phyloP scores from a whole-genome alignment of 164 flowering plant species.

The Hamamelis virginiana region DNA sequence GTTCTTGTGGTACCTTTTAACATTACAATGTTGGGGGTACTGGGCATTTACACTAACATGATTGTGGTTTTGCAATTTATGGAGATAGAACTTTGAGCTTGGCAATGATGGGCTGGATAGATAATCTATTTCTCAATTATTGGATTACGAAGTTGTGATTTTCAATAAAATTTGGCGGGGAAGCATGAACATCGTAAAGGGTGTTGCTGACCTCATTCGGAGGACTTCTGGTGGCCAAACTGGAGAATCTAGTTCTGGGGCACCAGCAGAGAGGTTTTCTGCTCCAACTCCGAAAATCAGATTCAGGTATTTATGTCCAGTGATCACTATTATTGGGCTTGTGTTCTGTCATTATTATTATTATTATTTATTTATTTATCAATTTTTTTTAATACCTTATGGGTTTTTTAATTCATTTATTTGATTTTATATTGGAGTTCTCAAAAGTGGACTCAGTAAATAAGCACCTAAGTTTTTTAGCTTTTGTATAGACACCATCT shows the following conservation, averaged over 20 bases:
- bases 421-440: not conserved
- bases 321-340: not conserved
- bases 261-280: constrained; percentile 51
- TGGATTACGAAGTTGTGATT: constrained; percentile 17
- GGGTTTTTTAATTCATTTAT: not conserved
- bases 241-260: constrained; percentile 46
- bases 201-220: constrained; percentile 92
- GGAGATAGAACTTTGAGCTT: constrained; percentile 9
- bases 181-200: constrained; percentile 91
- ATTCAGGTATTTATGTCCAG: constrained; percentile 54
- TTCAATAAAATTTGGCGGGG: constrained; percentile 15
- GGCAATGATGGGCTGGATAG: constrained; percentile 15
- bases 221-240: constrained; percentile 69
- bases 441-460: not conserved
- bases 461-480: not conserved
- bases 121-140: not conserved
- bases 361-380: not conserved
- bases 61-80: constrained; percentile 3
- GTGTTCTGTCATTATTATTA: not conserved
- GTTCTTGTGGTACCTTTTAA: not conserved
- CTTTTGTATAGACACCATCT: no score
- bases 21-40: not conserved
- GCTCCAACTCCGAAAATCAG: constrained; percentile 61
- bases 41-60: not conserved
- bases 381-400: not conserved